A percentile compares a stretch with the other conserved stretches of the same genome.
Evolutionary conservation across 2,329 filamentous ascomycete species (phyloP).

Genomic region (Leptographium wingfieldii): DNA sequence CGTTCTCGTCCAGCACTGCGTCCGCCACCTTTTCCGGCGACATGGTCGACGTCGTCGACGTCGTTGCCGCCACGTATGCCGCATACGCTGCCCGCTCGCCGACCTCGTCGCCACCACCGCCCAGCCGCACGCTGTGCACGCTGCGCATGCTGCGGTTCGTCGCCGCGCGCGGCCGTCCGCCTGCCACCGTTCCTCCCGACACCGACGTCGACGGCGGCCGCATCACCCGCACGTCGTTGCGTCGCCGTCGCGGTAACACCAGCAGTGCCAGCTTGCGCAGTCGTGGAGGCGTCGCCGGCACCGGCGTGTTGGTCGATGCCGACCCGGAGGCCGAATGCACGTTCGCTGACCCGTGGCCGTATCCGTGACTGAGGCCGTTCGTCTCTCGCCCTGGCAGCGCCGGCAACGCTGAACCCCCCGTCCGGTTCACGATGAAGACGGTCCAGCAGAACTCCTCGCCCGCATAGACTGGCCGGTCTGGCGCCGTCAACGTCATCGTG

Average conservation of each 20-base stretch:
- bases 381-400: not conserved
- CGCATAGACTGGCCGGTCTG: slow-evolving; percentile 39
- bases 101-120: not conserved
- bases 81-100: too few species aligned
- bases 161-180: slow-evolving; percentile 1
- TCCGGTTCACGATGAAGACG: slow-evolving; percentile 65
- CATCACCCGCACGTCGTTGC: slow-evolving; percentile 39
- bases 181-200: too few species aligned
- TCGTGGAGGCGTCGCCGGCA: slow-evolving; percentile 15
- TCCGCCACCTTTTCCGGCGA: slow-evolving; percentile 34
- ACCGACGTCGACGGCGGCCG: slow-evolving; percentile 35
- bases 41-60: not conserved
- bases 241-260: slow-evolving; percentile 51
- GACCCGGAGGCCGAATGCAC: slow-evolving; percentile 20
- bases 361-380: too few species aligned
- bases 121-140: not conserved
- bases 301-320: too few species aligned
- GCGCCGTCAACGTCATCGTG: slow-evolving; percentile 61
- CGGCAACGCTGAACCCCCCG: slow-evolving; percentile 15
- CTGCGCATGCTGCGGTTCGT: not conserved
- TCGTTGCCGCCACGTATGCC: not conserved
- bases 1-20: slow-evolving; percentile 58
- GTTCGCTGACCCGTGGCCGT: too few species aligned
- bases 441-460: slow-evolving; percentile 60
- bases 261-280: slow-evolving; percentile 59